Evolutionary conservation across 305 asterid genomes (phyloP), one percentile per base, ranked within the genome.

Genomic region (Fraxinus ornus): DNA sequence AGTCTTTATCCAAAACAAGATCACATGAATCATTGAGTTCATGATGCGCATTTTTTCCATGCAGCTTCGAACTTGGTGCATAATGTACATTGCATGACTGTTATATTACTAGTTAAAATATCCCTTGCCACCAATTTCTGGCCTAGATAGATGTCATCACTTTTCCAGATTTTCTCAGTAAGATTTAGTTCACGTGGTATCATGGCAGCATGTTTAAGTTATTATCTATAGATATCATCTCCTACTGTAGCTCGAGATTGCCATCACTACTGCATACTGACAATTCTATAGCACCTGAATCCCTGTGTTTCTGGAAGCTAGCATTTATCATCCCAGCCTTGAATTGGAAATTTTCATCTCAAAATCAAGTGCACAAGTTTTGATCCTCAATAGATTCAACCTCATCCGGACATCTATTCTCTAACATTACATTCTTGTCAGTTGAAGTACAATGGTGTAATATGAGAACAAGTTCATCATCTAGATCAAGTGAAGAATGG

Each of bases 401-500:
- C 44, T 81, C 86, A 71, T 64, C 80, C 12, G 49, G 80, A 10
- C 60, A 41, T 62, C 70, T 73, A 74, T 76, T 76, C 60, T 81
- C 86, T 60, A 33, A 3, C 21, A 74, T 72, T 22, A 77, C 81
- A 66, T 88, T 88, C 87, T 85, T 83, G 35, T 90, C 90, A 68
- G 80, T 64, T 32, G 90, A 84, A 60, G 81, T 77, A 37, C 86
- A 84, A 78, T 86, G 88, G 30, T 60, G 87, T 47, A 89, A 87
- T 83, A 88, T 75, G 79, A 72, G 39, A 66, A 78, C 74, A 33
- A 89, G 93, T 86, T 93, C 92, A 39, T 86, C 91, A 55, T 77
- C 77, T 21, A 86, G 80, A 85, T 89, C 87, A 84, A 78, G 37
- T 33, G 70, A 82, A 82, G 83, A 81, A 77, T 73, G 74, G 66